These are phyloP conservation scores for Luvunga scandens DNA, from an alignment of 345 rosid species.

Conservation along the genomic window DNA sequence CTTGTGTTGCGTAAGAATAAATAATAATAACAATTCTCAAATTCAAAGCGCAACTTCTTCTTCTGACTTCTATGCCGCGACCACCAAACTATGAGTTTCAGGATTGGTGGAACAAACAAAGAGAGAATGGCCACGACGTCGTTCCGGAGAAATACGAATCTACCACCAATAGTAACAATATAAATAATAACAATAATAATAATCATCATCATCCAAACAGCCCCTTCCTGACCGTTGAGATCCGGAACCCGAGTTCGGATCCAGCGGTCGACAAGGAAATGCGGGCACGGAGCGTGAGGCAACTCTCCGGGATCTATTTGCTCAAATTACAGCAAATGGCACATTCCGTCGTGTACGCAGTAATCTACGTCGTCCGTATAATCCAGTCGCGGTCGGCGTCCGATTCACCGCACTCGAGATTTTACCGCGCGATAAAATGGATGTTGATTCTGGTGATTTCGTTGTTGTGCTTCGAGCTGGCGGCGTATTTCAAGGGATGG, in stretches of 20 bases:
- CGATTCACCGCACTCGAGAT: conserved; percentile 43
- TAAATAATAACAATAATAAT: no score
- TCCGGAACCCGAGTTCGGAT: conserved; percentile 41
- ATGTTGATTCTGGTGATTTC: conserved; percentile 55
- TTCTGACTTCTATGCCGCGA: conserved; percentile 37
- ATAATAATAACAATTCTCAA: no score
- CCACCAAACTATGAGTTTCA: conserved; percentile 68
- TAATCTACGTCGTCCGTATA: conserved; percentile 56
- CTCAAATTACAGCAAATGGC: conserved; percentile 69
- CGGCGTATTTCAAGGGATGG: conserved; percentile 87
- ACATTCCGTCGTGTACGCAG: conserved; percentile 45
- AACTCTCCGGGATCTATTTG: conserved; percentile 62
- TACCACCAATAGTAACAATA: background rate
- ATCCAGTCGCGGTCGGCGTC: conserved; percentile 41
- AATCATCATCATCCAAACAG: conserved; percentile 7
- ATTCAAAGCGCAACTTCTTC: no score
- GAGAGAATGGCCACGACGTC: conserved; percentile 38
- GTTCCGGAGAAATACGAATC: conserved; percentile 21
- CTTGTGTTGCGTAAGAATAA: no score
- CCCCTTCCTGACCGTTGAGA: conserved; percentile 50
- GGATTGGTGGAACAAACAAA: conserved; percentile 87
- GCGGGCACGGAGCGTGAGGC: conserved; percentile 70
- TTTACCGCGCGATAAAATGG: conserved; percentile 55
- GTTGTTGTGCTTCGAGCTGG: conserved; percentile 62
- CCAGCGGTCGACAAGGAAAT: conserved; percentile 40